These are phyloP conservation scores for Nicotiana rustica DNA, from an alignment of 305 asterid species.

Conservation along the genomic window DNA sequence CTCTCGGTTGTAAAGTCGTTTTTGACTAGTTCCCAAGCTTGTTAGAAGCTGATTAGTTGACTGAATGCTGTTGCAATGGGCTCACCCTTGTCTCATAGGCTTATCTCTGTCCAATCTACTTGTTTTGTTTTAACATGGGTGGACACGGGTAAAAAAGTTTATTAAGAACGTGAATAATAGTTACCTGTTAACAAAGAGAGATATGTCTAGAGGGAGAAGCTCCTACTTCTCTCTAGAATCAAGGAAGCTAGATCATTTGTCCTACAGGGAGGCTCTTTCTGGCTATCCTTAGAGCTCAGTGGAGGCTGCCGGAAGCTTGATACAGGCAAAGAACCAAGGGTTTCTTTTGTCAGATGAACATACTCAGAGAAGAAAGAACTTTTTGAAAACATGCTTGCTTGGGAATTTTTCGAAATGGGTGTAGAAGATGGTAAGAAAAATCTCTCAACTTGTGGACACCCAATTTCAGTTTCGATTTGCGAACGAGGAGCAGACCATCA, in stretches of 20 bases:
- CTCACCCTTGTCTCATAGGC: background rate
- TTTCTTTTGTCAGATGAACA: background rate
- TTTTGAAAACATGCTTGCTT: conserved; percentile 35
- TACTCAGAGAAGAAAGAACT: background rate
- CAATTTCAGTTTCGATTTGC: background rate
- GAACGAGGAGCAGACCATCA: background rate
- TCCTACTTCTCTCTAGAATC: background rate
- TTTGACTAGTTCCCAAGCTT: conserved; percentile 25
- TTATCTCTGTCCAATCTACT: background rate
- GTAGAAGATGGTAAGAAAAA: background rate
- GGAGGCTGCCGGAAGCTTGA: background rate
- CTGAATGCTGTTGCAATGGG: background rate
- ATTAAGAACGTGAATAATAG: too few relatives aligned
- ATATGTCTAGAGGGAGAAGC: conserved; percentile 22
- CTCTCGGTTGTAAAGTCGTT: background rate
- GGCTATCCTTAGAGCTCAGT: background rate
- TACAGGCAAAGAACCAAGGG: background rate
- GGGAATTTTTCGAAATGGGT: conserved; percentile 36
- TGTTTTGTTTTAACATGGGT: background rate
- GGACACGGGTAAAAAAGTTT: too few relatives aligned
- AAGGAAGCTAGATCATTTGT: background rate
- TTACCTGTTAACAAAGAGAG: too few relatives aligned
- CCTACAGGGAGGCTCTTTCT: background rate
- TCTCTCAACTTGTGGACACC: background rate
- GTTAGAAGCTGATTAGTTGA: background rate